Percentiles rank a stretch among this genome's conserved stretches.
phyloP scores from a whole-genome alignment of 306 rosid species.

The Styphnolobium japonicum region DNA sequence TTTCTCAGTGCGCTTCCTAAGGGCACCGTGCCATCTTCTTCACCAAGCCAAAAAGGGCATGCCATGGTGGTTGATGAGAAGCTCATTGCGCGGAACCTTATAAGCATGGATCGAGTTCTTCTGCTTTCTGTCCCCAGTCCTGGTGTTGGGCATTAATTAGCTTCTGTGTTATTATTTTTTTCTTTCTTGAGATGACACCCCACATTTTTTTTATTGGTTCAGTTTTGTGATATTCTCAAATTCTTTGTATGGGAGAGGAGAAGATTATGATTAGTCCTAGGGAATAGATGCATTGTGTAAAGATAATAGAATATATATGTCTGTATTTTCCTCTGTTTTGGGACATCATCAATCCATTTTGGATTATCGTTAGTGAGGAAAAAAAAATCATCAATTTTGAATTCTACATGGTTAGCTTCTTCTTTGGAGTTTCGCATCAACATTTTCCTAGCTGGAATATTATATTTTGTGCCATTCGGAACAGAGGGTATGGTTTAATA shows the following conservation, averaged over 20 bases:
- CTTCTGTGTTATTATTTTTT: neutral
- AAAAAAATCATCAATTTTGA: neutral
- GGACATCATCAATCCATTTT: conserved; percentile 16
- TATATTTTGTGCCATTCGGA: neutral
- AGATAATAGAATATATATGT: neutral
- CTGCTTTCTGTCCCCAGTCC: conserved; percentile 75
- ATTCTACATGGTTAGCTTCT: neutral
- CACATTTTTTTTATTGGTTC: conserved; percentile 1
- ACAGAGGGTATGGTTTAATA: neutral
- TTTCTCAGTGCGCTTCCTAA: conserved; percentile 64
- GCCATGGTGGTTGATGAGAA: conserved; percentile 47
- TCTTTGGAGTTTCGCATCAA: neutral
- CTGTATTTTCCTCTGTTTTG: conserved; percentile 14
- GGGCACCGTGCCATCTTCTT: conserved; percentile 64
- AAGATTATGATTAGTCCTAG: neutral
- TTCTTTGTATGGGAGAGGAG: neutral
- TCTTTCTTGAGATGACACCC: neutral
- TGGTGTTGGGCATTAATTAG: conserved; percentile 56
- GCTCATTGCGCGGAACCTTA: conserved; percentile 65
- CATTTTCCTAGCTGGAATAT: neutral
- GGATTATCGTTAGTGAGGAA: neutral
- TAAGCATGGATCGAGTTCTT: conserved; percentile 34
- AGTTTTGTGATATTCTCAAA: conserved; percentile 12
- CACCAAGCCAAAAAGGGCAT: conserved; percentile 70
- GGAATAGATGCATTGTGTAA: conserved; percentile 16